Percentiles rank a stretch among this genome's conserved stretches.
Conservation (phyloP, 768 basidiomycete genomes). For the Xanthoconium purpureum region DNA sequence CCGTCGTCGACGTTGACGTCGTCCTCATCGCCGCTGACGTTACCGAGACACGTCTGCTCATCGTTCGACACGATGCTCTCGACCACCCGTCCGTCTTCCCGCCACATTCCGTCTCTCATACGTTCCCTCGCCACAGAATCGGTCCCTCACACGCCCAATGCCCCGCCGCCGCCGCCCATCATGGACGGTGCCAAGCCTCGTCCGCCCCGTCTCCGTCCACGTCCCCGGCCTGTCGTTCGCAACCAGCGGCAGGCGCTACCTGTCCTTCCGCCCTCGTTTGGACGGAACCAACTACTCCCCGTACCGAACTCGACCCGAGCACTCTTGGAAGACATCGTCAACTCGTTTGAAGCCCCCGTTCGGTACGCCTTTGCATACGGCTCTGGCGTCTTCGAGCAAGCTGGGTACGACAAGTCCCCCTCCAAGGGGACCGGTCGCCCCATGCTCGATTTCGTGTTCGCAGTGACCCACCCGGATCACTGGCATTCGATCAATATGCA, state of each 20-base stretch:
- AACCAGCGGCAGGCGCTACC: conserved; percentile 40
- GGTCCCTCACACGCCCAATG: conserved; percentile 23
- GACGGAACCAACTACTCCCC: conserved; percentile 75
- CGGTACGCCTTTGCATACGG: conserved; percentile 98
- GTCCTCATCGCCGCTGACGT: conserved; percentile 2
- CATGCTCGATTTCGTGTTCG: conserved; percentile 96
- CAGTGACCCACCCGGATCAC: conserved; percentile 87
- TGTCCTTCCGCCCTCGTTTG: conserved; percentile 67
- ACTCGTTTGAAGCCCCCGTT: conserved; percentile 83
- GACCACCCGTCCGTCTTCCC: conserved; percentile 11
- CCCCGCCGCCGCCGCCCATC: conserved; percentile 31
- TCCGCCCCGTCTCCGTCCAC: conserved; percentile 40
- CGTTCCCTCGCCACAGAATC: conserved; percentile 30
- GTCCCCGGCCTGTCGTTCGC: conserved; percentile 36
- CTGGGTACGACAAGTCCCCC: conserved; percentile 54
- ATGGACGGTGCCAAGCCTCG: conserved; percentile 29
- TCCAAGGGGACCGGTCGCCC: conserved; percentile 45
- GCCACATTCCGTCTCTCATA: conserved; percentile 14
- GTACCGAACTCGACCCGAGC: conserved; percentile 79
- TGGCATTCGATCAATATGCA: conserved; percentile 97
- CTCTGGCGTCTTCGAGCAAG: conserved; percentile 92
- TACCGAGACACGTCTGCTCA: conserved; percentile 9
- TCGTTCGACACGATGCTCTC: conserved; percentile 25
- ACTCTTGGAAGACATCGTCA: conserved; percentile 75
- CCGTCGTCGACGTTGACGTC: not conserved